Percentiles rank a stretch among this genome's conserved stretches.
phyloP scores from a whole-genome alignment of 768 basidiomycete genomes.

The Lyophyllum shimeji region DNA sequence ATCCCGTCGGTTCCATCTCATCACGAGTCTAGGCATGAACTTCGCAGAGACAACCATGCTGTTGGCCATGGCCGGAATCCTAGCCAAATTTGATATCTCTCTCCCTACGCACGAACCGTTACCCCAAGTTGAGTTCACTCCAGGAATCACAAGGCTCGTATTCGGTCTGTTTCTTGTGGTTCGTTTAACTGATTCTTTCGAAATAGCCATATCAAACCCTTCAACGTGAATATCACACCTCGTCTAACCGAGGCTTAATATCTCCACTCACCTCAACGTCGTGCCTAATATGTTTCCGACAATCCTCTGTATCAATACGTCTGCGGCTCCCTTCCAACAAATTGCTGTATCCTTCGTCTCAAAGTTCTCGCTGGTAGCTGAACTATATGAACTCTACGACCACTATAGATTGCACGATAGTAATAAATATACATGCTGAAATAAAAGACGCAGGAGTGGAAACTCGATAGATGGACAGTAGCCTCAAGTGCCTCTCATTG shows the following conservation, averaged over 20 bases:
- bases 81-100: slow-evolving; percentile 26
- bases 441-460: no score
- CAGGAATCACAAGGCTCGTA: slow-evolving; percentile 31
- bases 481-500: no score
- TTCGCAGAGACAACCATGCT: slow-evolving; percentile 33
- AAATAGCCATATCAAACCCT: slow-evolving; percentile 23
- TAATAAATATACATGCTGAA: no score
- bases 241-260: slow-evolving; percentile 1
- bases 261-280: background rate
- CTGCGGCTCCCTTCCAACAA: background rate
- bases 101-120: slow-evolving; percentile 14
- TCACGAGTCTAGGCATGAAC: slow-evolving; percentile 21
- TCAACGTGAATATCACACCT: slow-evolving; percentile 17
- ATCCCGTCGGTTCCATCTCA: background rate
- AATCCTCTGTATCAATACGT: background rate
- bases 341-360: background rate
- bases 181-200: background rate
- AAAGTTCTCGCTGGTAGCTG: background rate
- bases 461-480: no score
- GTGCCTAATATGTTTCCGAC: background rate
- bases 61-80: slow-evolving; percentile 30
- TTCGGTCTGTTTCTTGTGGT: background rate
- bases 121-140: slow-evolving; percentile 26
- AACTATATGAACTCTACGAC: no score
- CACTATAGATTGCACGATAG: no score